Evolutionary conservation across 768 basidiomycete species (phyloP).

Genomic region (Lyophyllum semitale): DNA sequence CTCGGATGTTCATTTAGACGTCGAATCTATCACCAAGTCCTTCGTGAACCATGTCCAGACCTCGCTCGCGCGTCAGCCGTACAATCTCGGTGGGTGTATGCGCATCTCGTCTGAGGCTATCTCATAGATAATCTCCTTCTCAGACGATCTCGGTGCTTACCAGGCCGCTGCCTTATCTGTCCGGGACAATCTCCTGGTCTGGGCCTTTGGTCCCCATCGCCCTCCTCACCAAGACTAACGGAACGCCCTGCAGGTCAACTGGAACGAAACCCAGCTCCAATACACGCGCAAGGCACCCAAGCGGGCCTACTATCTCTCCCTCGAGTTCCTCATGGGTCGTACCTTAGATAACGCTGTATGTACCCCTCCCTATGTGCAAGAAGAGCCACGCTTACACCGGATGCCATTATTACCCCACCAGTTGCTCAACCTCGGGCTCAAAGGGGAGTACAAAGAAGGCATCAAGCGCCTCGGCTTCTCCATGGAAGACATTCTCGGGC

Average conservation of each 20-base stretch:
- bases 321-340: constrained; percentile 90
- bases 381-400: constrained; percentile 33
- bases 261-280: constrained; percentile 80
- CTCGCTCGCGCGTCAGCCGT: constrained; percentile 86
- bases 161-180: constrained; percentile 89
- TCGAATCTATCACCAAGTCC: constrained; percentile 65
- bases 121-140: not conserved
- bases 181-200: constrained; percentile 83
- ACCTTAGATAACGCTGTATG: constrained; percentile 69
- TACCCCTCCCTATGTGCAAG: constrained; percentile 49
- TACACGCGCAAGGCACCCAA: constrained; percentile 85
- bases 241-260: constrained; percentile 57
- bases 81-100: constrained; percentile 66
- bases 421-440: constrained; percentile 86
- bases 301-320: constrained; percentile 92
- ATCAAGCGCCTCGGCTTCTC: constrained; percentile 83
- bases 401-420: constrained; percentile 30
- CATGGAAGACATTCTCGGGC: constrained; percentile 82
- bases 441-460: constrained; percentile 70
- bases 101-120: not conserved
- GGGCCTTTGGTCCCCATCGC: constrained; percentile 15
- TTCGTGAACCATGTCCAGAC: constrained; percentile 86
- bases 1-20: constrained; percentile 42
- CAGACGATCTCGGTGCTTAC: constrained; percentile 83
- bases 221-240: constrained; percentile 1